A percentile compares a stretch with the other conserved stretches of the same genome.
These are phyloP conservation scores for Ophiostoma ips DNA, from an alignment of 2,329 filamentous ascomycete species.

Conservation along the genomic window DNA sequence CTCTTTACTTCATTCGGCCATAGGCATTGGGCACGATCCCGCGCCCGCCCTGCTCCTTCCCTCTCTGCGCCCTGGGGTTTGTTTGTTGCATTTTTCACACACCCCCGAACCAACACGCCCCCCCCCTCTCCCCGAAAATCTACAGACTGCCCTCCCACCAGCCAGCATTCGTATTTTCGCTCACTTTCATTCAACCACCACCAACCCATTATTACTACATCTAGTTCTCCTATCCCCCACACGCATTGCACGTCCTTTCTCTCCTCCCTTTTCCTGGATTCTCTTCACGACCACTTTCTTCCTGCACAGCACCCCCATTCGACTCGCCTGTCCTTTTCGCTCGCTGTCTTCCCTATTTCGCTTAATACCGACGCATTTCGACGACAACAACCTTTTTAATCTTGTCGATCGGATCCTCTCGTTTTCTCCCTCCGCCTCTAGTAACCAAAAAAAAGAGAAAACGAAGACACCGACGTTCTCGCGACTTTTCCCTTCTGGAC, in stretches of 20 bases:
- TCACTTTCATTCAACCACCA: slow-evolving; percentile 11
- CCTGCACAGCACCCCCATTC: neutral
- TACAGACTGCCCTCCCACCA: slow-evolving; percentile 10
- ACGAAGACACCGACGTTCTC: too few relatives aligned
- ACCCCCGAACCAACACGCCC: neutral
- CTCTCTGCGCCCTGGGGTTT: neutral
- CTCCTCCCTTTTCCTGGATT: neutral
- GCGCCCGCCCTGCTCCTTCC: slow-evolving; percentile 11
- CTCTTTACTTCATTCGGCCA: slow-evolving; percentile 10
- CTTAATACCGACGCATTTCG: too few relatives aligned
- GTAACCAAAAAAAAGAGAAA: too few relatives aligned
- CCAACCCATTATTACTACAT: slow-evolving; percentile 16
- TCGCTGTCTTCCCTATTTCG: too few relatives aligned
- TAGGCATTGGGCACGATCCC: slow-evolving; percentile 11
- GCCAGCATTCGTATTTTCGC: slow-evolving; percentile 10
- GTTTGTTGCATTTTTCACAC: neutral
- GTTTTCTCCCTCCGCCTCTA: too few relatives aligned
- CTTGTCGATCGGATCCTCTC: too few relatives aligned
- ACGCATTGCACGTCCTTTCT: slow-evolving; percentile 10
- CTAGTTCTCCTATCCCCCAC: slow-evolving; percentile 16
- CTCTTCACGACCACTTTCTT: neutral
- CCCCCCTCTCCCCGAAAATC: neutral
- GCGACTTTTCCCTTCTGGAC: too few relatives aligned
- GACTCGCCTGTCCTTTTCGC: neutral
- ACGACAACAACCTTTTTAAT: too few relatives aligned